Percentiles rank a stretch among this genome's conserved stretches.
Conservation (phyloP, 2,329 filamentous ascomycete genomes). For the Sordariomycetes sp. region DNA sequence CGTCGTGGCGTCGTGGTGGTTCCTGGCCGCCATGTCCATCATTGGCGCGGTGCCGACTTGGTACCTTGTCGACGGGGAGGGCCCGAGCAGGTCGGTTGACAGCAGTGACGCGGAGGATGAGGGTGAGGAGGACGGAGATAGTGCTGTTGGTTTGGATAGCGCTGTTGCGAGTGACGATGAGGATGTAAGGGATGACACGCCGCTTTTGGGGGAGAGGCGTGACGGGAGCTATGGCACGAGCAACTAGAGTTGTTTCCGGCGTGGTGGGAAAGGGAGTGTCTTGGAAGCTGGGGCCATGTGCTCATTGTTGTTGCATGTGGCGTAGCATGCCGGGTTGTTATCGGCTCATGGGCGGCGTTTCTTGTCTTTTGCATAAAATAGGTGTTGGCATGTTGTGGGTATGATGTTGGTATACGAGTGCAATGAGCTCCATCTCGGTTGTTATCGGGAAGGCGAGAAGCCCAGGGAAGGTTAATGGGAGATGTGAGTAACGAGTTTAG, state of each 20-base stretch:
- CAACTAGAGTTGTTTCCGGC: not conserved
- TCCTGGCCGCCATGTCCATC: constrained; percentile 49
- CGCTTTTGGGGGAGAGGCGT: constrained; percentile 1
- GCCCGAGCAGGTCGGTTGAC: constrained; percentile 30
- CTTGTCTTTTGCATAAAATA: not conserved
- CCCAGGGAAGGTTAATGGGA: no score
- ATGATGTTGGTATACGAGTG: not conserved
- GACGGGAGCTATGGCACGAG: not conserved
- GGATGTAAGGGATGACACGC: not conserved
- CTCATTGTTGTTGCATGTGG: not conserved
- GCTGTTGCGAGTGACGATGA: not conserved
- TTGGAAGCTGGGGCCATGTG: not conserved
- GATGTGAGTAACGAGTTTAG: no score
- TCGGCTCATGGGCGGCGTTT: not conserved
- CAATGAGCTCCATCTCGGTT: not conserved
- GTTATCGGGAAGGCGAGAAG: no score
- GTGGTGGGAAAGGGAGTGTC: not conserved
- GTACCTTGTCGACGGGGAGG: constrained; percentile 62
- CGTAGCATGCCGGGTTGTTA: not conserved
- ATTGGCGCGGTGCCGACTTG: constrained; percentile 60
- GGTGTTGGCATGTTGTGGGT: not conserved
- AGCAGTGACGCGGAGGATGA: constrained; percentile 21
- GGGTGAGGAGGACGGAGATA: constrained; percentile 9
- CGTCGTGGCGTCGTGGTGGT: constrained; percentile 70
- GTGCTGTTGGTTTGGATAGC: not conserved